phyloP scores from a whole-genome alignment of 768 basidiomycete genomes.

The Russula sp. region DNA sequence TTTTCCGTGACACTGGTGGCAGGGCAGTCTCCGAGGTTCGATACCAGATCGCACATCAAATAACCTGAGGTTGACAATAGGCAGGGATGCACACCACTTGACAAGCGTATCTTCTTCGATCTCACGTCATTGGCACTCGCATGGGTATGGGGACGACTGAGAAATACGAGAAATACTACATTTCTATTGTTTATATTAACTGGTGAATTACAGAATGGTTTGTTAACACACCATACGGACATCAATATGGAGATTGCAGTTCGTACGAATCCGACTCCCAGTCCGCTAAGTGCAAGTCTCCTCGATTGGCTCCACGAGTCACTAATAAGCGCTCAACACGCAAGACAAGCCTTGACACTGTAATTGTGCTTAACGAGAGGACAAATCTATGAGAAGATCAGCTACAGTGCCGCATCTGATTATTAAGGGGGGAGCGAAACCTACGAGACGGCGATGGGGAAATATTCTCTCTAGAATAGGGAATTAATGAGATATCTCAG shows the following conservation, averaged over 20 bases:
- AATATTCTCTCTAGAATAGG: slow-evolving; percentile 16
- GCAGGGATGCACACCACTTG: no score
- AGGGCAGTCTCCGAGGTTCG: no score
- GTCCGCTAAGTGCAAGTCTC: background rate
- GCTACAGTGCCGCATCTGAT: background rate
- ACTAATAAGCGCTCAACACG: slow-evolving; percentile 22
- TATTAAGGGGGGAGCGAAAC: background rate
- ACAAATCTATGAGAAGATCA: slow-evolving; percentile 16
- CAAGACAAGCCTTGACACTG: slow-evolving; percentile 20
- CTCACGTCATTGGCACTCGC: background rate
- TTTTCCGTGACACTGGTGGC: no score
- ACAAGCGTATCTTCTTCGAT: background rate
- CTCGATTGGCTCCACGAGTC: background rate
- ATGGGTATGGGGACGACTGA: no score
- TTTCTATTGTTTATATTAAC: background rate
- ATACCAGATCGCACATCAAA: background rate
- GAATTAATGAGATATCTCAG: background rate
- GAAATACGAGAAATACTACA: background rate
- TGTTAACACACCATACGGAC: background rate
- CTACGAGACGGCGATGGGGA: slow-evolving; percentile 21
- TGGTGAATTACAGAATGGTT: background rate
- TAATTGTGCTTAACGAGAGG: slow-evolving; percentile 17
- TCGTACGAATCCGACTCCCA: slow-evolving; percentile 23
- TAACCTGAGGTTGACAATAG: background rate
- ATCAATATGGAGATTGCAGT: slow-evolving; percentile 2